phyloP scores from a whole-genome alignment of 2,329 filamentous ascomycete genomes.

The Daldinia sp. region DNA sequence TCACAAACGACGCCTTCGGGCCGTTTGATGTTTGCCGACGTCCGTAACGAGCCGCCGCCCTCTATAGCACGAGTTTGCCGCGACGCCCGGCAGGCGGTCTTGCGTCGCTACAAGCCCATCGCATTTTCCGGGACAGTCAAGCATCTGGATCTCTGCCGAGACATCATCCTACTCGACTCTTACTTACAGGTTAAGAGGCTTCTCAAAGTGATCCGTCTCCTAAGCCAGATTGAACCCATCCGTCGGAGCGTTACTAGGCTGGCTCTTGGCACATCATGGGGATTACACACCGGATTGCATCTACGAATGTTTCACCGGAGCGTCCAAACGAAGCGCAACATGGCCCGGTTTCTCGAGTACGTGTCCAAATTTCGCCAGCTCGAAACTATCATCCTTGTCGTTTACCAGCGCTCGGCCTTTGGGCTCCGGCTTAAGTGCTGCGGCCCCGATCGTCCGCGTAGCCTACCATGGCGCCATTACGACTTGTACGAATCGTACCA shows the following conservation, averaged over 20 bases:
- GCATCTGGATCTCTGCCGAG: constrained; percentile 55
- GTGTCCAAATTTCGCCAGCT: constrained; percentile 53
- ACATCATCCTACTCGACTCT: constrained; percentile 57
- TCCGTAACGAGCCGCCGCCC: constrained; percentile 56
- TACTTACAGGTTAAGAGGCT: constrained; percentile 58
- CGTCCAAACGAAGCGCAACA: constrained; percentile 52
- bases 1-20: constrained; percentile 50
- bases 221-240: constrained; percentile 56
- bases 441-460: constrained; percentile 1
- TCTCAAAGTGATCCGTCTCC: constrained; percentile 55
- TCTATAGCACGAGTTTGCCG: constrained; percentile 54
- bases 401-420: constrained; percentile 59
- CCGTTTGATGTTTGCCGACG: constrained; percentile 57
- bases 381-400: constrained; percentile 54
- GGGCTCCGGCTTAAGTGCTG: constrained; percentile 43
- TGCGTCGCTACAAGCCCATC: constrained; percentile 55
- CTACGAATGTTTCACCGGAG: constrained; percentile 56
- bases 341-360: constrained; percentile 52
- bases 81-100: constrained; percentile 54
- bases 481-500: constrained; percentile 56
- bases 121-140: constrained; percentile 57
- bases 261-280: constrained; percentile 58
- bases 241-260: constrained; percentile 52
- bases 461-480: constrained; percentile 46
- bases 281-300: constrained; percentile 56